Percentiles rank a stretch among this genome's conserved stretches.
These are phyloP conservation scores for Wickerhamiella spandovensis DNA, from an alignment of 805 yeast species.

Conservation along the genomic window DNA sequence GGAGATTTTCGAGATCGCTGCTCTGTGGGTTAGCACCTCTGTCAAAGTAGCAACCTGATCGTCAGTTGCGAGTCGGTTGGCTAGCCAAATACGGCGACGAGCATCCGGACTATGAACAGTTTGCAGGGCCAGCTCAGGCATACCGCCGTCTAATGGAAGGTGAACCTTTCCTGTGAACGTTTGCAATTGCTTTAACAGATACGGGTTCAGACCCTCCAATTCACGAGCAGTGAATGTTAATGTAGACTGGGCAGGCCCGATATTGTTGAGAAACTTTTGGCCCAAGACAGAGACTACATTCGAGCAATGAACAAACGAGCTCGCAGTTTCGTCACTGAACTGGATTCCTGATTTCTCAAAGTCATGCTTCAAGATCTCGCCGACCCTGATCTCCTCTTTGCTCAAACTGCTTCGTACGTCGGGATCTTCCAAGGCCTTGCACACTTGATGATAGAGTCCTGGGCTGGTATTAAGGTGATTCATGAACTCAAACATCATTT, in stretches of 20 bases:
- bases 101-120: constrained; percentile 41
- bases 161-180: constrained; percentile 26
- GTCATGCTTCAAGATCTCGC: constrained; percentile 64
- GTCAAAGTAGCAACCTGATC: constrained; percentile 50
- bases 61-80: constrained; percentile 49
- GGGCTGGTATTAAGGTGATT: constrained; percentile 77
- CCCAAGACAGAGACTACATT: constrained; percentile 73
- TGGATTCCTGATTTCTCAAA: constrained; percentile 84
- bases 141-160: constrained; percentile 47
- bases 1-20: constrained; percentile 56
- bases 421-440: constrained; percentile 3
- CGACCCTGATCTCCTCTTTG: constrained; percentile 71
- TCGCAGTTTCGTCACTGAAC: constrained; percentile 48
- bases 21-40: constrained; percentile 49
- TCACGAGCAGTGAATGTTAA: constrained; percentile 17
- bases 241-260: constrained; percentile 25
- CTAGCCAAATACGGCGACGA: constrained; percentile 61
- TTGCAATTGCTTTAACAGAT: constrained; percentile 18
- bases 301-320: constrained; percentile 54
- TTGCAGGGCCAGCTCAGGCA: constrained; percentile 53
- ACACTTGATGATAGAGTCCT: constrained; percentile 46
- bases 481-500: constrained; percentile 85
- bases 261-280: constrained; percentile 50
- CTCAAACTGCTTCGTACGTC: constrained; percentile 28
- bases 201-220: constrained; percentile 24